Conservation (phyloP, 163 green algal genomes). For the Coccomyxa subellipsoidea region DNA sequence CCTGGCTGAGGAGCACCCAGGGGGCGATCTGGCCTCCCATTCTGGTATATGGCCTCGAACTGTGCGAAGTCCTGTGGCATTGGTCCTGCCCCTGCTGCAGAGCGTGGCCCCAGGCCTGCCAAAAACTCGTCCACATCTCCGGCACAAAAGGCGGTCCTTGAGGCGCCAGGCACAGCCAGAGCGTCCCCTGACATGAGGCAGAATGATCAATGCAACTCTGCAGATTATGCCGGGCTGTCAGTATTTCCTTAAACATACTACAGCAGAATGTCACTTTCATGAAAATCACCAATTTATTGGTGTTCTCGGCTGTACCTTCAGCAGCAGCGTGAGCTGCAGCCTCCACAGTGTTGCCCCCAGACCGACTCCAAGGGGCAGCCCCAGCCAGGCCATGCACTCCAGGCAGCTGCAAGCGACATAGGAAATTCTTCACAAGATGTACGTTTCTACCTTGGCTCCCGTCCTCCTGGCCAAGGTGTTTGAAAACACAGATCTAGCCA, state of each 20-base stretch:
- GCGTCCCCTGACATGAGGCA: not conserved
- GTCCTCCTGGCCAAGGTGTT: too few species aligned
- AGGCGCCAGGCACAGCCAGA: not conserved
- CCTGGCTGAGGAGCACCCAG: not conserved
- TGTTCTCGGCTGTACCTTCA: not conserved
- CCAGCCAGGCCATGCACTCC: conserved; percentile 25
- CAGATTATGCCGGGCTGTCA: not conserved
- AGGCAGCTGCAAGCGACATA: conserved; percentile 35
- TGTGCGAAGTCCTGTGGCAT: conserved; percentile 2
- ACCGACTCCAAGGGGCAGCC: conserved; percentile 7
- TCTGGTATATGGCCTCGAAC: conserved; percentile 16
- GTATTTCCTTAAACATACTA: not conserved
- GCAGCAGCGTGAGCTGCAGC: conserved; percentile 35
- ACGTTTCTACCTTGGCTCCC: too few species aligned
- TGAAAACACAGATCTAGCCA: too few species aligned
- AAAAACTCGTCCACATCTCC: conserved; percentile 9
- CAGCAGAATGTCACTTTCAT: too few species aligned
- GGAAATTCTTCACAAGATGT: too few species aligned
- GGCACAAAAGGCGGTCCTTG: not conserved
- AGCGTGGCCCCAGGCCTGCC: not conserved
- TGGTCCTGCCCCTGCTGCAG: conserved; percentile 3
- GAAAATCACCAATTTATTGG: too few species aligned
- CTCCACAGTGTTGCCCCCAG: conserved; percentile 13
- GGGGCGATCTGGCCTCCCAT: not conserved
- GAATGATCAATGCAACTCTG: too few species aligned